Percentiles rank a stretch among this genome's conserved stretches.
These are phyloP conservation scores for Kwoniella pini DNA, from an alignment of 768 basidiomycete genomes.

Conservation along the genomic window DNA sequence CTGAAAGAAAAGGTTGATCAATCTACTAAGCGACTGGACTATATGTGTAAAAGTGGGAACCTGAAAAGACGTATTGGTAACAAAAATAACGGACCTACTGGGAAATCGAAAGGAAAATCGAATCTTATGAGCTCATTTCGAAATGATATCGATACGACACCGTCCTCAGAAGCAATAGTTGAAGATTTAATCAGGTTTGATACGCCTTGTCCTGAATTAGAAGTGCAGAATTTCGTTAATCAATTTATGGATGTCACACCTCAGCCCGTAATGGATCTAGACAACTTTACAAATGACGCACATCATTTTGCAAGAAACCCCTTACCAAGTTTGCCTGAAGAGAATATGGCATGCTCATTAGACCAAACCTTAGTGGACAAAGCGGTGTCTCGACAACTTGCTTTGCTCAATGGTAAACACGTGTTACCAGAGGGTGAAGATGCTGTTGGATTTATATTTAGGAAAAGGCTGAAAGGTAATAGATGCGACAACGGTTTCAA, in stretches of 20 bases:
- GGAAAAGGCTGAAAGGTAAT: constrained; percentile 1
- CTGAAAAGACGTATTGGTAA: no score
- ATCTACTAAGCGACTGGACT: not conserved
- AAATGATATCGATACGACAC: not conserved
- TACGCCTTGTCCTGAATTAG: not conserved
- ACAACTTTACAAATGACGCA: no score
- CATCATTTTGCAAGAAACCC: not conserved
- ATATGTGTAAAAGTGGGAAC: no score
- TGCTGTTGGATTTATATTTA: constrained; percentile 1
- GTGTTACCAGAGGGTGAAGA: constrained; percentile 8
- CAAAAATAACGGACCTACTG: no score
- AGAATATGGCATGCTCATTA: no score
- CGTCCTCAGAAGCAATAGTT: not conserved
- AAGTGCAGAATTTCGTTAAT: not conserved
- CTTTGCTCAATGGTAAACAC: not conserved
- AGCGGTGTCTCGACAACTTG: not conserved
- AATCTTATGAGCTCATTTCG: not conserved
- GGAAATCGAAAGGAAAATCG: no score
- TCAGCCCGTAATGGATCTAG: not conserved
- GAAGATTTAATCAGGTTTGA: constrained; percentile 1
- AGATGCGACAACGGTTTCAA: not conserved
- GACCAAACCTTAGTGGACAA: not conserved
- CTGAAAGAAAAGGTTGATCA: not conserved
- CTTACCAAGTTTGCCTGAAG: no score
- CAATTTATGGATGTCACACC: not conserved